Base-by-base conservation (phyloP, 2,329 filamentous ascomycete species). In the Rhytidhysteron rufulum region DNA sequence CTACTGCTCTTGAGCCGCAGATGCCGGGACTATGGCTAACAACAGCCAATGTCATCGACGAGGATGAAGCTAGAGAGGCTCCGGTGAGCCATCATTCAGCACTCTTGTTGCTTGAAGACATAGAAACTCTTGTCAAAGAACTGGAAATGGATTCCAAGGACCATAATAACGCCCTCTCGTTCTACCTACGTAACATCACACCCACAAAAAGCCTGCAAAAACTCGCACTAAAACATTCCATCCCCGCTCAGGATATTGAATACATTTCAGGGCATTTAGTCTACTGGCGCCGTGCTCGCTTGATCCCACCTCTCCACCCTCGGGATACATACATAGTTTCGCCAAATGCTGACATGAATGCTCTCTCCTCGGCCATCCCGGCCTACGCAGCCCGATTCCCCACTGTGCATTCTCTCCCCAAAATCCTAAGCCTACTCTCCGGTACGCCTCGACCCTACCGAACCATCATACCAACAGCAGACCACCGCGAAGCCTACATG, bases 261-360 rank as follows among this genome's bases (percentile, higher is more conserved):
- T 84, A 88, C 52, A 86, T 95, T 47, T 89, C 90, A 8, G 86
- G 88, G 42, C 93, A 97, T 68, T 84, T 98, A 47, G 89, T 97
- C 45, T 95, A 94, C 68, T 97, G 91, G 90, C 83, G 93, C 18
- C 85, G 90, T 42, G 93, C 91, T 34, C 86, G 94, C 44, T 85
- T 91, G 13, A 91, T 97, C 30, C 86, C 88, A 4, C 93, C 93
- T 0, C 78, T 98, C 5, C 89, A 96, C 57, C 85, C 86, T 31
- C 79, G 90, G 34, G 90, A 97, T 60, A 85, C 84, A 9, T 98
- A 97, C 64, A 85, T 97, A 24, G 80, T 96, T 20, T 94, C 88
- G 2, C 90, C 91, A 0, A 94, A 95, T 60, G 89, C 88, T 45
- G 85, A 95, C 54, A 78, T 89, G 54, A 72, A 77, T 37, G 80